Percentiles rank a stretch among this genome's conserved stretches.
Evolutionary conservation across 129 eudicot species (phyloP).

Genomic region (Lonicera japonica): DNA sequence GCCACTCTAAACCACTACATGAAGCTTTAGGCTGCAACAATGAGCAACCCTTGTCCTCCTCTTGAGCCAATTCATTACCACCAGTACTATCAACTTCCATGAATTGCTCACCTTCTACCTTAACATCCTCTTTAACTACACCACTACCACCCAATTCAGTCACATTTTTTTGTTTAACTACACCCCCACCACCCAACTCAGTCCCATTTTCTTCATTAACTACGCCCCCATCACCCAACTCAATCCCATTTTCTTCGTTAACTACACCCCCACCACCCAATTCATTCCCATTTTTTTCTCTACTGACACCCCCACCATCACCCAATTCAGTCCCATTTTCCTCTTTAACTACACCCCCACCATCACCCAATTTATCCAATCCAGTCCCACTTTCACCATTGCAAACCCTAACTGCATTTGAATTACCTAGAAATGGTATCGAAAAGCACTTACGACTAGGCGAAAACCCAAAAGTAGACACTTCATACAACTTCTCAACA

Average conservation of each 20-base stretch:
- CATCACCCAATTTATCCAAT: not conserved
- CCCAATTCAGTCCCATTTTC: slow-evolving; percentile 6
- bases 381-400: slow-evolving; percentile 4
- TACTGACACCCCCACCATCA: too few species aligned
- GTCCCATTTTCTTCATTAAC: slow-evolving; percentile 14
- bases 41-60: slow-evolving; percentile 14
- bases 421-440: slow-evolving; percentile 38
- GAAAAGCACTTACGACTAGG: slow-evolving; percentile 23
- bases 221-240: slow-evolving; percentile 5
- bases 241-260: not conserved
- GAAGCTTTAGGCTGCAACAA: slow-evolving; percentile 20
- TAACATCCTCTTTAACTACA: slow-evolving; percentile 18
- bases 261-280: not conserved
- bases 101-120: slow-evolving; percentile 22
- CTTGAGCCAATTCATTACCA: slow-evolving; percentile 17
- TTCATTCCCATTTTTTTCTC: too few species aligned
- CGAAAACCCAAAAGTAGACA: slow-evolving; percentile 16
- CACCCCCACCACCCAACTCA: slow-evolving; percentile 5
- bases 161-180: slow-evolving; percentile 9
- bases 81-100: slow-evolving; percentile 40
- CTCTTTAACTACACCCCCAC: slow-evolving; percentile 14
- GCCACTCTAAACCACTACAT: slow-evolving; percentile 82
- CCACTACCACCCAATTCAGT: slow-evolving; percentile 2
- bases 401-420: not conserved
- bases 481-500: slow-evolving; percentile 43